Conservation (phyloP, 2,329 filamentous ascomycete species). For the Xylariaceae sp. region DNA sequence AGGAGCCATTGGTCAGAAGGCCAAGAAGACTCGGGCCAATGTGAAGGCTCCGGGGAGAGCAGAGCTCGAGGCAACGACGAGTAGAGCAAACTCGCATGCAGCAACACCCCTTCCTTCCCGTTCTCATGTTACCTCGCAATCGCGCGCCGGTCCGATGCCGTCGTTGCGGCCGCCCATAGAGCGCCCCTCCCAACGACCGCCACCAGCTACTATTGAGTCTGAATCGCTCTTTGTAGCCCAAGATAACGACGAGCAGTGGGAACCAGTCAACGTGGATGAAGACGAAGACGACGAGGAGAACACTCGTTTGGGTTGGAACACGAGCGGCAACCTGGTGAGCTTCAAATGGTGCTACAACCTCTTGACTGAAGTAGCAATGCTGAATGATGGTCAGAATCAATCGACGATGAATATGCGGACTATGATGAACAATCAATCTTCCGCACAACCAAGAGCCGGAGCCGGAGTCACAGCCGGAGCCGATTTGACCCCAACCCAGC, state of each 20-base stretch:
- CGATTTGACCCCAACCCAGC: constrained; percentile 26
- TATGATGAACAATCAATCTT: constrained; percentile 27
- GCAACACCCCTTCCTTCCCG: constrained; percentile 21
- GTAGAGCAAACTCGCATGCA: constrained; percentile 36
- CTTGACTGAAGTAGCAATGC: constrained; percentile 18
- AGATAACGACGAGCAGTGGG: constrained; percentile 69
- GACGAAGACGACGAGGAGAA: constrained; percentile 62
- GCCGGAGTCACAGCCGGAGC: constrained; percentile 8
- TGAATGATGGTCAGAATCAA: constrained; percentile 36
- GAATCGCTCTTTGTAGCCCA: constrained; percentile 68
- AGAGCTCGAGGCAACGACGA: constrained; percentile 46
- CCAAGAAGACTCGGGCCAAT: constrained; percentile 38
- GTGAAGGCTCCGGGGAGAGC: constrained; percentile 39
- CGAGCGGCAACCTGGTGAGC: constrained; percentile 59
- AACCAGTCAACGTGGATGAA: constrained; percentile 57
- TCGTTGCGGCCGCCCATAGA: constrained; percentile 28
- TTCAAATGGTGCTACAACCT: neutral
- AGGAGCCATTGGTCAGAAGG: constrained; percentile 44
- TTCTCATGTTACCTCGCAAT: constrained; percentile 32
- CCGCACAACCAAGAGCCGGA: constrained; percentile 21
- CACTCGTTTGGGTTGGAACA: constrained; percentile 70
- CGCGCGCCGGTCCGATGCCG: constrained; percentile 39
- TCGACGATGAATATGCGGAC: constrained; percentile 42
- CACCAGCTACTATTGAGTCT: constrained; percentile 55
- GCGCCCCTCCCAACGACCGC: constrained; percentile 51